Conservation (phyloP, 2,329 filamentous ascomycete species). For the Myriosclerotinia curreyana region DNA sequence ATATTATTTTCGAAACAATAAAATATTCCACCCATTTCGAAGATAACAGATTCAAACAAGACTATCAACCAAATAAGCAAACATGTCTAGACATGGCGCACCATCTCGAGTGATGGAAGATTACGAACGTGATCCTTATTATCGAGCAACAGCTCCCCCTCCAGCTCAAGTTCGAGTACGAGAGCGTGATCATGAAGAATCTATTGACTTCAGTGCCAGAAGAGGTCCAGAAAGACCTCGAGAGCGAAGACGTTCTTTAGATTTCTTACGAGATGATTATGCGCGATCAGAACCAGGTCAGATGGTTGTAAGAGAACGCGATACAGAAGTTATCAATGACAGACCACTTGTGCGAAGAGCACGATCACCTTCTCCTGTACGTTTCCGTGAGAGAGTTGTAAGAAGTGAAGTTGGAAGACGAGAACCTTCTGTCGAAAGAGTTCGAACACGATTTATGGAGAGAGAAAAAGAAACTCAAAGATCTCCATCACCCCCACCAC, state of each 20-base stretch:
- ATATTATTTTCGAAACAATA: neutral
- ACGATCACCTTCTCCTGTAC: slow-evolving; percentile 35
- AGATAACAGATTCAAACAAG: slow-evolving; percentile 42
- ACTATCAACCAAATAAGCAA: slow-evolving; percentile 48
- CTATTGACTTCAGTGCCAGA: slow-evolving; percentile 31
- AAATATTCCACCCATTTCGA: slow-evolving; percentile 56
- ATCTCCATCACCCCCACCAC: slow-evolving; percentile 33
- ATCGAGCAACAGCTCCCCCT: slow-evolving; percentile 30
- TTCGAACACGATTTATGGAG: slow-evolving; percentile 31
- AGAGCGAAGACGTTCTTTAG: slow-evolving; percentile 33
- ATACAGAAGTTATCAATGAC: slow-evolving; percentile 31
- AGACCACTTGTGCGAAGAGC: slow-evolving; percentile 35
- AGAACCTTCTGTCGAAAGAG: slow-evolving; percentile 30
- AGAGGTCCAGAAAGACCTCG: slow-evolving; percentile 27
- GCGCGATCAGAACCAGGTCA: slow-evolving; percentile 31
- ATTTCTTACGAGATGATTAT: slow-evolving; percentile 38
- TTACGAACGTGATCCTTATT: slow-evolving; percentile 35
- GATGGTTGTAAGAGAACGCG: slow-evolving; percentile 37
- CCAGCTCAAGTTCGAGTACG: slow-evolving; percentile 31
- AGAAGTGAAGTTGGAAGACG: slow-evolving; percentile 26
- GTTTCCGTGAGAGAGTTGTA: slow-evolving; percentile 35
- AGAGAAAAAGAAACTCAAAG: slow-evolving; percentile 34
- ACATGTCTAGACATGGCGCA: slow-evolving; percentile 31
- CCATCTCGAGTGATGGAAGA: slow-evolving; percentile 25
- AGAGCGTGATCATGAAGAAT: slow-evolving; percentile 36